Evolutionary conservation across 2,329 filamentous ascomycete species (phyloP), one percentile per base, ranked within the genome.

Genomic region (Pseudogymnoascus sp.): DNA sequence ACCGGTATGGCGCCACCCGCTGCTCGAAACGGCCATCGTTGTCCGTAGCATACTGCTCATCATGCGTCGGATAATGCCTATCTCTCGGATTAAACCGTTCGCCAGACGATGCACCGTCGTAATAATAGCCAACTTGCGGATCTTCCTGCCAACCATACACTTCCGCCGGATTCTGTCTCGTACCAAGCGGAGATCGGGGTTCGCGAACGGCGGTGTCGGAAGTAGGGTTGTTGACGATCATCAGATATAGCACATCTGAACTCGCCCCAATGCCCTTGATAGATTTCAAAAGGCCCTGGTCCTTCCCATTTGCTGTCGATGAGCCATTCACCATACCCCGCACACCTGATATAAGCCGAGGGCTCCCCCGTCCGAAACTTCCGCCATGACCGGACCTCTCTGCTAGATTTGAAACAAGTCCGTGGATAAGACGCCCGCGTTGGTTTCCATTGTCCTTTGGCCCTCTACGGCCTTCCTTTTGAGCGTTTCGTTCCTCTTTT

Each of bases 141-240:
- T 44, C 40, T 21, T 44, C 40, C 9, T 44, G 17, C 40, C 40
- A 44, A 44, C 17, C 36, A 40, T 44, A 44, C 15, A 2, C 40
- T 21, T 44, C 17, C 6, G 21, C 40, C 17, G 19, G 40, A 44
- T 44, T 44, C 9, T 44, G 40, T 21, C 40, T 44, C 40, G 3
- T 44, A 11, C 40, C 40, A 44, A 21, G 40, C 10, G 40, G 40
- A 44, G 40, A 13, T 21, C 40, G 17, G 6, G 40, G 17, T 21
- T 21, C 40, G 21, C 17, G 17, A 44, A 10, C 21, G 40, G 17
- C 17, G 40, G 11, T 44, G 40, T 44, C 40, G 17, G 17, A 44
- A 21, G 72, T 73, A 0, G 80, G 80, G 73, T 82, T 72, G 64
- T 82, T 81, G 13, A 82, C 79, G 63, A 82, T 77, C 71, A 81